Conservation (phyloP, 257 asterid species). For the Buddleja alternifolia region DNA sequence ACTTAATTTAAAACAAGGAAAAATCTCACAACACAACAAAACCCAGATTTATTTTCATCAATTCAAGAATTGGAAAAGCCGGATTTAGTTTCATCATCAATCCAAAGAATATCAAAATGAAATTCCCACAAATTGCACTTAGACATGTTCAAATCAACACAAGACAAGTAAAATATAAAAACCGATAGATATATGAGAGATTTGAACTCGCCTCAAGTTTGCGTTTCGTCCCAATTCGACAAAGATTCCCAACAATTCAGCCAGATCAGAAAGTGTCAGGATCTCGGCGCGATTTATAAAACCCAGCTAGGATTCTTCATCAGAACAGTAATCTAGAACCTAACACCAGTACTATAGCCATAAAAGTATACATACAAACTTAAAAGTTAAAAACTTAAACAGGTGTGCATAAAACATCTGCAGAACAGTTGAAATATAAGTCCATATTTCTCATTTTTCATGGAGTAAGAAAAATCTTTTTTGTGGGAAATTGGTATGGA, state of each 20-base stretch:
- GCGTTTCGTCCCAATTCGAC: slow-evolving; percentile 28
- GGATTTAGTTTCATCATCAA: slow-evolving; percentile 13
- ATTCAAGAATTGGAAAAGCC: slow-evolving; percentile 16
- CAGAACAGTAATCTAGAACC: slow-evolving; percentile 29
- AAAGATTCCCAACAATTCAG: slow-evolving; percentile 30
- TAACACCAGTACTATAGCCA: slow-evolving; percentile 19
- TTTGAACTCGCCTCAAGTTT: slow-evolving; percentile 47
- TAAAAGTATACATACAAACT: slow-evolving; percentile 20
- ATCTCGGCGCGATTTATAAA: slow-evolving; percentile 80
- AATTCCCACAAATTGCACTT: slow-evolving; percentile 26
- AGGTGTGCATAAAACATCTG: too few relatives aligned
- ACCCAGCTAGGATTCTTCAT: slow-evolving; percentile 50
- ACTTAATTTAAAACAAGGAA: slow-evolving; percentile 15
- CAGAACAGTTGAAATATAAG: too few relatives aligned
- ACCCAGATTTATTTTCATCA: slow-evolving; percentile 21
- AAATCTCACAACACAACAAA: slow-evolving; percentile 26
- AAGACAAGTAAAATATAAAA: not conserved
- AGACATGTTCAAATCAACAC: slow-evolving; percentile 23
- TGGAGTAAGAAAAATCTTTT: too few relatives aligned
- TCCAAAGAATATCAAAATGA: slow-evolving; percentile 14
- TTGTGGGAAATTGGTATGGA: too few relatives aligned
- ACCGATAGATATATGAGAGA: slow-evolving; percentile 19
- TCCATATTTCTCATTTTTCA: too few relatives aligned
- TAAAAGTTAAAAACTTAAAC: not conserved
- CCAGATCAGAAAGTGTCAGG: slow-evolving; percentile 58